Evolutionary conservation across 2,329 filamentous ascomycete species (phyloP).

Genomic region (Talaromyces sp.): DNA sequence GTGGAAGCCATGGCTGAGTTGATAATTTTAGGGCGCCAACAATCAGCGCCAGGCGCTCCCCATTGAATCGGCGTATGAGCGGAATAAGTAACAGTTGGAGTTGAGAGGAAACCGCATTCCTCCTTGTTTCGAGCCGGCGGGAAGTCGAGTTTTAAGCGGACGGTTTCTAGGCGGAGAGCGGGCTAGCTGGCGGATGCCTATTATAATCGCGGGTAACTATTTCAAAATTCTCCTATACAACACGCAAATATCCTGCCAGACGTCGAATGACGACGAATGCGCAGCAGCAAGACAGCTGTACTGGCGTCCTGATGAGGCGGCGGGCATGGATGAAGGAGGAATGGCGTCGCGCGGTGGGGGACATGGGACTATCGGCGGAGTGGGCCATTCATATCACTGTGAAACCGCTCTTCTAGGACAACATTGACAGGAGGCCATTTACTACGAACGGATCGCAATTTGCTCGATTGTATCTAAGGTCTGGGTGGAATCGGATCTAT

Average conservation of each 20-base stretch:
- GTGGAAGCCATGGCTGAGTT: constrained; percentile 41
- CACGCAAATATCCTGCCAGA: constrained; percentile 4
- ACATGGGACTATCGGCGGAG: constrained; percentile 13
- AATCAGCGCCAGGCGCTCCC: constrained; percentile 37
- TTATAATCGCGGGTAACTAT: constrained; percentile 10
- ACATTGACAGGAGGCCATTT: background rate
- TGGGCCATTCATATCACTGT: constrained; percentile 12
- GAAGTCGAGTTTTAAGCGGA: constrained; percentile 17
- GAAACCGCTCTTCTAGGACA: background rate
- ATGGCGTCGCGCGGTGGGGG: constrained; percentile 16
- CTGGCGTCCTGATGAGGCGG: constrained; percentile 10
- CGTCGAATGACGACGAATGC: constrained; percentile 16
- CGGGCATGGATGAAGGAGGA: constrained; percentile 17
- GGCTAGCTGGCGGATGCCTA: background rate
- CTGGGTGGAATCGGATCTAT: background rate
- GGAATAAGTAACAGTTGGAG: constrained; percentile 27
- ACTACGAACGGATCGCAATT: background rate
- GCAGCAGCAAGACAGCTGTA: constrained; percentile 17
- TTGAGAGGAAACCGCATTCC: constrained; percentile 39
- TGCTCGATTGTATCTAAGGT: background rate
- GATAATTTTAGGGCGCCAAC: constrained; percentile 29
- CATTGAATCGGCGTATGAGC: constrained; percentile 37
- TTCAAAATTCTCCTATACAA: background rate
- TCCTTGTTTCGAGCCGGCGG: constrained; percentile 21
- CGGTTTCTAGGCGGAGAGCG: constrained; percentile 18